Evolutionary conservation across 164 flowering plant genomes (phyloP), one percentile per base, ranked within the genome.

Genomic region (Tetrastigma voinierianum): DNA sequence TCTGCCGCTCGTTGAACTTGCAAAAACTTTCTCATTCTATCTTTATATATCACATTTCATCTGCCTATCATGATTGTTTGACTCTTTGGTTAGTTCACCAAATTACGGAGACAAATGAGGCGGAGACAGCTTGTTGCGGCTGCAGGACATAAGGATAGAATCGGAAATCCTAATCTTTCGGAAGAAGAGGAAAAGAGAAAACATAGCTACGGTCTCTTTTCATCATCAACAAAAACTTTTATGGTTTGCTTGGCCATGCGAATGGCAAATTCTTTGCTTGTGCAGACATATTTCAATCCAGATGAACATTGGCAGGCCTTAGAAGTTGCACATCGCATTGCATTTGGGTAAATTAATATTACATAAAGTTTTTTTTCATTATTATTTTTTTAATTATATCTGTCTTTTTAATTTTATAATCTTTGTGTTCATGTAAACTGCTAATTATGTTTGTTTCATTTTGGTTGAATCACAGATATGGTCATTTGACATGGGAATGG

Each of bases 401-500:
- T 25, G 12, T 46, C 8, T 15, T 57, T 64, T 32, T 32, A 32
- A 3, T 32, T 32, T 32, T 1, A 32, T 32, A 32, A 32, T 32
- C 6, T 32, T 32, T 32, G 40, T 32, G 40, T 32, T 32, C 40
- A 32, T 32, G 40, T 32, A 32, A 4, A 32, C 40, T 32, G 6
- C 40, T 32, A 32, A 32, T 32, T 7, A 32, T 72, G 48, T 51
- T 54, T 44, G 20, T 20, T 51, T 47, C 61, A 47, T 64, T 64
- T 52, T 65, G 49, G 51, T 40, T 69, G 46, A 57, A 53, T 67
- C 32, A 44, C 69, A 93, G 96, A 64, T 95, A 92, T 71, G 99
- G 99, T 46, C 91, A 95, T 79, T 70, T 90, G 66, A 95, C 98
- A n/a, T 95, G 98, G 98, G 98, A 92, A 68, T 92, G 98, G 98